These are phyloP conservation scores for Astrocystis sublimbata DNA, from an alignment of 495 filamentous ascomycete genomes.

Conservation along the genomic window DNA sequence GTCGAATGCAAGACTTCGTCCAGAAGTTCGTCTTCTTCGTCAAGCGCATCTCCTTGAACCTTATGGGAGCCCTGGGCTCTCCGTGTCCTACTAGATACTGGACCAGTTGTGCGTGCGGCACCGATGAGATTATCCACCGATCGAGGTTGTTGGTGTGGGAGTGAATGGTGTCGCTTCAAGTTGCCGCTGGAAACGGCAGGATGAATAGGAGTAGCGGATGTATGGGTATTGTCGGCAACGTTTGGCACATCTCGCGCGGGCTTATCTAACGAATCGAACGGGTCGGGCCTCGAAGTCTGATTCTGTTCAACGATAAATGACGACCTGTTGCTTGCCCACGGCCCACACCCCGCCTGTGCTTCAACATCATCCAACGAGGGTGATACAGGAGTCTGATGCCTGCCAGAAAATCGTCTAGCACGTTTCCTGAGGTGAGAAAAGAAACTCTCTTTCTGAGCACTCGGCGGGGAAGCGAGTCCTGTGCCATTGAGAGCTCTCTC, in stretches of 20 bases:
- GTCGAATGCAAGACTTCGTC: conserved; percentile 70
- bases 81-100: conserved; percentile 81
- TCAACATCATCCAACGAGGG: conserved; percentile 78
- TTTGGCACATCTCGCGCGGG: conserved; percentile 72
- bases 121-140: conserved; percentile 63
- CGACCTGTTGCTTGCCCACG: conserved; percentile 80
- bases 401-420: conserved; percentile 87
- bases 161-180: conserved; percentile 70
- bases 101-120: conserved; percentile 54
- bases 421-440: conserved; percentile 97
- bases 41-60: conserved; percentile 87
- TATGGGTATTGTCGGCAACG: conserved; percentile 57
- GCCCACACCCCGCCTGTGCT: conserved; percentile 85
- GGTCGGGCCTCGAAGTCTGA: conserved; percentile 60
- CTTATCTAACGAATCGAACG: conserved; percentile 72
- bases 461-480: conserved; percentile 62
- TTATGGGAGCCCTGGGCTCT: conserved; percentile 75
- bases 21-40: conserved; percentile 94
- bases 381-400: conserved; percentile 74
- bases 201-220: conserved; percentile 57
- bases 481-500: conserved; percentile 87
- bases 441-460: conserved; percentile 86
- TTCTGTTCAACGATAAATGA: conserved; percentile 76
- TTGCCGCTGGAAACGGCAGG: conserved; percentile 52
- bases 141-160: conserved; percentile 67